These are phyloP conservation scores for Cutaneotrichosporon sp. DNA, from an alignment of 1,284 basidiomycete genomes.

Conservation along the genomic window DNA sequence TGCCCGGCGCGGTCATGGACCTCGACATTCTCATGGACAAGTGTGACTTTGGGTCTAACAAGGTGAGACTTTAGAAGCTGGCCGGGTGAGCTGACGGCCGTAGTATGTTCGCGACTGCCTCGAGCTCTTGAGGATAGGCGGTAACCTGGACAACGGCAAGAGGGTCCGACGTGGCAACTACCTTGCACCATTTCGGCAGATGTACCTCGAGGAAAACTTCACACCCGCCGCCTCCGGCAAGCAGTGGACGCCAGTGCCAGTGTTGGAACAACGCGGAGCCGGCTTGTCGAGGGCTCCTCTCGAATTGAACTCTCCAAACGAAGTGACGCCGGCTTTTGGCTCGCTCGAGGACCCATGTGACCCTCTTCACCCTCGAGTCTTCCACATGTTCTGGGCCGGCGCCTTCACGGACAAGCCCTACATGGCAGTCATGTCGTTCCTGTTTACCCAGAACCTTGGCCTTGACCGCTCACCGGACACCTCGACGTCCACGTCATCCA, in stretches of 20 bases:
- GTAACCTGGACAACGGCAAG: constrained; percentile 59
- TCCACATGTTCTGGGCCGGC: constrained; percentile 83
- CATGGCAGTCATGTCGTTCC: constrained; percentile 68
- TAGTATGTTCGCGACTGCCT: constrained; percentile 73
- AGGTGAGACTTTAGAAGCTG: constrained; percentile 52
- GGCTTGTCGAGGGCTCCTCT: constrained; percentile 35
- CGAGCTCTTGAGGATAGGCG: constrained; percentile 64
- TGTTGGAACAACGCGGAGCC: constrained; percentile 19
- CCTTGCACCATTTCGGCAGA: constrained; percentile 60
- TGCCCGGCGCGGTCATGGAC: constrained; percentile 74
- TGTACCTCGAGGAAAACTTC: constrained; percentile 48
- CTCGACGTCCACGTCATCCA: constrained; percentile 26
- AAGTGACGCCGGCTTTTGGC: constrained; percentile 34
- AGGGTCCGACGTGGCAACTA: constrained; percentile 57
- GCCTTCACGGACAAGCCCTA: constrained; percentile 81
- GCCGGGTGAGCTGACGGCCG: not conserved
- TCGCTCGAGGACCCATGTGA: constrained; percentile 57
- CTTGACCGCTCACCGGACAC: constrained; percentile 51
- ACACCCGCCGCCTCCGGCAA: not conserved
- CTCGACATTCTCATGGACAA: constrained; percentile 80
- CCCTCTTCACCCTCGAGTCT: constrained; percentile 63
- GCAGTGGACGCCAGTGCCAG: constrained; percentile 12
- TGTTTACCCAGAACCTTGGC: constrained; percentile 75
- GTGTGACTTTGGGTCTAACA: constrained; percentile 75
- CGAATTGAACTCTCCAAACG: constrained; percentile 30